Percentiles rank a stretch among this genome's conserved stretches.
These are phyloP conservation scores for Pestalotiopsis sp. DNA, from an alignment of 2,329 filamentous ascomycete genomes.

Conservation along the genomic window DNA sequence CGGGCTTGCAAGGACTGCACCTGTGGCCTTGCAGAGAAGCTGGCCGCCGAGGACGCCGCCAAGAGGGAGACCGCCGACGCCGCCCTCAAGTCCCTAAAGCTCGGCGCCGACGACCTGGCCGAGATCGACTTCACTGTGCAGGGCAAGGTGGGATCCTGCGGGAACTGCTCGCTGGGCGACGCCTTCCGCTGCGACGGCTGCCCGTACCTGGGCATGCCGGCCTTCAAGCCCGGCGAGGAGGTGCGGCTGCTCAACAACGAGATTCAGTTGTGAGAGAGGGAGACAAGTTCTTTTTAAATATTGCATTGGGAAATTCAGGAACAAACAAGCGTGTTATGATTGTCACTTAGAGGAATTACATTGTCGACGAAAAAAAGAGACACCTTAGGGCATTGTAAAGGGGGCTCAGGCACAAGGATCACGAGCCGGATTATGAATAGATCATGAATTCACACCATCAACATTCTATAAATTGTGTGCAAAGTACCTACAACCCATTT, in stretches of 20 bases:
- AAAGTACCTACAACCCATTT: too few relatives aligned
- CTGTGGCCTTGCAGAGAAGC: constrained; percentile 83
- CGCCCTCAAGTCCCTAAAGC: constrained; percentile 66
- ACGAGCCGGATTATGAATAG: constrained; percentile 1
- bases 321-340: not conserved
- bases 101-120: constrained; percentile 76
- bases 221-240: constrained; percentile 97
- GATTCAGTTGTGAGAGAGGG: constrained; percentile 68
- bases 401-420: not conserved
- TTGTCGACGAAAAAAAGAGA: not conserved
- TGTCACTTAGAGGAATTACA: not conserved
- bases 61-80: constrained; percentile 67
- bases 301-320: not conserved
- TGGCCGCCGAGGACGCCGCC: constrained; percentile 82
- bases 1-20: constrained; percentile 98
- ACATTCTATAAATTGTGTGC: not conserved
- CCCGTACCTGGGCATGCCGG: constrained; percentile 61
- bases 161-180: constrained; percentile 91
- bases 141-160: constrained; percentile 93
- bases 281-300: not conserved
- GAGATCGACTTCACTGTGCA: constrained; percentile 98
- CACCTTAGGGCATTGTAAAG: not conserved
- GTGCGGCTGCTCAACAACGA: constrained; percentile 85
- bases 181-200: constrained; percentile 76
- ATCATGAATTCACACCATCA: not conserved